phyloP scores from a whole-genome alignment of 306 rosid genomes.

The Abrus pulchellus region DNA sequence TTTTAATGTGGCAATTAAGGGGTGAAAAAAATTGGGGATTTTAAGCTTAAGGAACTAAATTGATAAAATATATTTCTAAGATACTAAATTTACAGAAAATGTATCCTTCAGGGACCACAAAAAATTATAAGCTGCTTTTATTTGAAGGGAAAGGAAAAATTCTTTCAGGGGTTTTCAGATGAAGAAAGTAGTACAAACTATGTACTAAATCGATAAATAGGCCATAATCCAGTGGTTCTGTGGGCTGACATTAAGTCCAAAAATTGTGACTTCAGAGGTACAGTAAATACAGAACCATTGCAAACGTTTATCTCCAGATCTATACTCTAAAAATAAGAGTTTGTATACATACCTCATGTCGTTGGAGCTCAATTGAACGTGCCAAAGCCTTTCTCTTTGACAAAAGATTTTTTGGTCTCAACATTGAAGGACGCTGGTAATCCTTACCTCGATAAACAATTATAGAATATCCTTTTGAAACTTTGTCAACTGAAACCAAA shows the following conservation, averaged over 20 bases:
- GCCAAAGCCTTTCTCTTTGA: constrained; percentile 98
- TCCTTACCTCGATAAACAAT: constrained; percentile 86
- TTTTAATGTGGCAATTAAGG: neutral
- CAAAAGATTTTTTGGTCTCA: constrained; percentile 96
- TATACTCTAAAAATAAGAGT: constrained; percentile 31
- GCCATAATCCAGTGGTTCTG: constrained; percentile 16
- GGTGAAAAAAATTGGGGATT: neutral
- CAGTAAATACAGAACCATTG: constrained; percentile 4
- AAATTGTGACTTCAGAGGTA: constrained; percentile 23
- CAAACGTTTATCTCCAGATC: constrained; percentile 20
- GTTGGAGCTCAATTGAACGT: constrained; percentile 94
- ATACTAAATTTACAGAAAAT: neutral
- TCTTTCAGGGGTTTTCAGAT: constrained; percentile 2
- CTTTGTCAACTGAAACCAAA: constrained; percentile 89
- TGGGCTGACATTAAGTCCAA: neutral
- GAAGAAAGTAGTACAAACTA: neutral
- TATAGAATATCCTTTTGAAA: constrained; percentile 83
- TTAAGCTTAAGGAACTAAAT: neutral
- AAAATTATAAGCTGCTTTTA: neutral
- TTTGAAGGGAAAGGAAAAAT: neutral
- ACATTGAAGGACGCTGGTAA: constrained; percentile 77
- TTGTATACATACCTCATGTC: constrained; percentile 75
- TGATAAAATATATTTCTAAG: neutral
- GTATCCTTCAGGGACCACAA: neutral
- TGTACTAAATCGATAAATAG: neutral